These are phyloP conservation scores for Penicillium chermesinum DNA, from an alignment of 495 filamentous ascomycete genomes.

Conservation along the genomic window DNA sequence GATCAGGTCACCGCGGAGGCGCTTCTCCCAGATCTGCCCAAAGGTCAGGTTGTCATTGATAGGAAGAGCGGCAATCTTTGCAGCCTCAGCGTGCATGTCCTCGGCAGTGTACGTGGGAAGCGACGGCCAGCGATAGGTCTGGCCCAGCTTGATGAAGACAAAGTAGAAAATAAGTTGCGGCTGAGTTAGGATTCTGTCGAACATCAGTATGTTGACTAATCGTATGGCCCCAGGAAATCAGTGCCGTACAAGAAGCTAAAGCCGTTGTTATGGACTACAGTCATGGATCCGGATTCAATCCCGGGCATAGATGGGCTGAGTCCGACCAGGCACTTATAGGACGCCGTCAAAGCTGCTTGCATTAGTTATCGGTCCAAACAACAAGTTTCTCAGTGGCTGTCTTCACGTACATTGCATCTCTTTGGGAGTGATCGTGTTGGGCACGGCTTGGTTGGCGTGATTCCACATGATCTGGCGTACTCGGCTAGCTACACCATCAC, in stretches of 20 bases:
- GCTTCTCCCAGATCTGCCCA: background rate
- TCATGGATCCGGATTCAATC: background rate
- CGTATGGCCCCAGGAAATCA: too few species aligned
- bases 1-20: slow-evolving; percentile 8
- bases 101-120: too few species aligned
- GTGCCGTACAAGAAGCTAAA: background rate
- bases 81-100: too few species aligned
- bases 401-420: background rate
- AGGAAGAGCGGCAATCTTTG: too few species aligned
- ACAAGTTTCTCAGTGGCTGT: background rate
- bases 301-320: too few species aligned
- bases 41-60: background rate
- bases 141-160: too few species aligned
- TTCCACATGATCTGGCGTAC: slow-evolving; percentile 6
- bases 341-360: background rate
- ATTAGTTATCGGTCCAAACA: background rate
- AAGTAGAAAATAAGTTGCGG: too few species aligned
- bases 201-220: too few species aligned
- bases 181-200: too few species aligned
- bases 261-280: background rate
- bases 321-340: background rate
- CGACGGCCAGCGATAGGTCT: too few species aligned
- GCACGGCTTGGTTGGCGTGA: slow-evolving; percentile 3
- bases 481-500: slow-evolving; percentile 34
- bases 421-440: background rate